A percentile compares a stretch with the other conserved stretches of the same genome.
These are phyloP conservation scores for Petasospora rhodanensis DNA, from an alignment of 1,139 yeast species.

Conservation along the genomic window DNA sequence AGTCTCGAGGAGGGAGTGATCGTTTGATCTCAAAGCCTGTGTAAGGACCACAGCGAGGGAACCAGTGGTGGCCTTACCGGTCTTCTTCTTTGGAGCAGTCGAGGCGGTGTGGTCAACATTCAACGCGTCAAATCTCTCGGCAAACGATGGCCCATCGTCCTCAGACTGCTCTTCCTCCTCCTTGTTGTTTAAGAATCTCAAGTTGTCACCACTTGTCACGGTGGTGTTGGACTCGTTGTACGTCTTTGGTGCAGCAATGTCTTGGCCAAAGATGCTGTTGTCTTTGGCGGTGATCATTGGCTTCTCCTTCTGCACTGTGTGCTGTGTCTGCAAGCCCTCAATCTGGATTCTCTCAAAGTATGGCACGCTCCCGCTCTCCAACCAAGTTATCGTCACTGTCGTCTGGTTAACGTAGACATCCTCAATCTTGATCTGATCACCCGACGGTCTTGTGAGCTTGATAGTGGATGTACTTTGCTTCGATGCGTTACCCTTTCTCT, in stretches of 20 bases:
- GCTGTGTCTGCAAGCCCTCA: constrained; percentile 36
- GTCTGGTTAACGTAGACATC: constrained; percentile 39
- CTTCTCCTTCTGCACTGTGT: constrained; percentile 38
- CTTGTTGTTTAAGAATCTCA: constrained; percentile 44
- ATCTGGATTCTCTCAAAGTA: constrained; percentile 59
- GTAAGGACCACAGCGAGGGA: constrained; percentile 62
- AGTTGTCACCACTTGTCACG: constrained; percentile 58
- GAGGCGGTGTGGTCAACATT: constrained; percentile 28
- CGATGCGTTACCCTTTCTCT: constrained; percentile 41
- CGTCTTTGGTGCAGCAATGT: constrained; percentile 61
- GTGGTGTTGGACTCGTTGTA: constrained; percentile 71
- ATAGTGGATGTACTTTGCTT: constrained; percentile 44
- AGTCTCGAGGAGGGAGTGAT: constrained; percentile 68
- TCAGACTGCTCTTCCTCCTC: constrained; percentile 36
- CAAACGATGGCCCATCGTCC: constrained; percentile 43
- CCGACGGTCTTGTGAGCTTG: constrained; percentile 40
- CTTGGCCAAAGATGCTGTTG: constrained; percentile 52
- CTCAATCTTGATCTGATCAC: constrained; percentile 38
- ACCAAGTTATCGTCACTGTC: constrained; percentile 55
- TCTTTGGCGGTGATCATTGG: constrained; percentile 27
- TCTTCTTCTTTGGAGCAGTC: constrained; percentile 23
- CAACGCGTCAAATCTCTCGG: constrained; percentile 52
- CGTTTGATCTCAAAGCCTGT: constrained; percentile 70
- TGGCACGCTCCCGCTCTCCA: constrained; percentile 65
- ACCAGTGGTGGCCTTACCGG: constrained; percentile 44